Evolutionary conservation across 345 rosid species (phyloP).

Genomic region (Brassica cretica): DNA sequence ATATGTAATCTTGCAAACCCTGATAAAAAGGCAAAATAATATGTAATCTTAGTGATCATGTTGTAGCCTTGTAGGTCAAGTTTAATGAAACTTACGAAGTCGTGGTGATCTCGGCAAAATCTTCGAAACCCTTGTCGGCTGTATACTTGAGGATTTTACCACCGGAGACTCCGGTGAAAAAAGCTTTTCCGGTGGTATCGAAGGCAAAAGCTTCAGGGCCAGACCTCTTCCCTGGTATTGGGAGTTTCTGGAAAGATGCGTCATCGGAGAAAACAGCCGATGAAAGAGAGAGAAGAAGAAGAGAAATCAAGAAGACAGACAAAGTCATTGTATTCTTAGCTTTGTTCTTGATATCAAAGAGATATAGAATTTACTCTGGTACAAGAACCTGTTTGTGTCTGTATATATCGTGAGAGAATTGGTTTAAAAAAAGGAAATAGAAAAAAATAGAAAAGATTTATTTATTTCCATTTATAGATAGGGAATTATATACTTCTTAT

Average conservation of each 20-base stretch:
- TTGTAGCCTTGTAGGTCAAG: no score
- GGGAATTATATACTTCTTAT: neutral
- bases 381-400: neutral
- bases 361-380: neutral
- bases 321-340: constrained; percentile 19
- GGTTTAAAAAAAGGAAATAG: neutral
- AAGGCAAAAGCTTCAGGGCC: constrained; percentile 41
- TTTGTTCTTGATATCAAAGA: neutral
- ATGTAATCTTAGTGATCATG: neutral
- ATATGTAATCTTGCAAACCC: neutral
- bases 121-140: constrained; percentile 25
- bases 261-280: constrained; percentile 29
- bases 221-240: constrained; percentile 31
- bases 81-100: constrained; percentile 17
- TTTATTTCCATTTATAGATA: neutral
- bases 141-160: constrained; percentile 47
- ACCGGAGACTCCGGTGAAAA: constrained; percentile 48
- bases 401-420: constrained; percentile 1
- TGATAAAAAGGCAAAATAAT: no score
- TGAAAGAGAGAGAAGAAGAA: constrained; percentile 30
- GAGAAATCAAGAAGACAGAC: constrained; percentile 22
- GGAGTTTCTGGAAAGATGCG: constrained; percentile 27
- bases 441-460: neutral
- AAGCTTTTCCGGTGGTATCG: constrained; percentile 25
- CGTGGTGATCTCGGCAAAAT: constrained; percentile 28